phyloP scores from a whole-genome alignment of 139 green algal species.

The Desmodesmus armatus region DNA sequence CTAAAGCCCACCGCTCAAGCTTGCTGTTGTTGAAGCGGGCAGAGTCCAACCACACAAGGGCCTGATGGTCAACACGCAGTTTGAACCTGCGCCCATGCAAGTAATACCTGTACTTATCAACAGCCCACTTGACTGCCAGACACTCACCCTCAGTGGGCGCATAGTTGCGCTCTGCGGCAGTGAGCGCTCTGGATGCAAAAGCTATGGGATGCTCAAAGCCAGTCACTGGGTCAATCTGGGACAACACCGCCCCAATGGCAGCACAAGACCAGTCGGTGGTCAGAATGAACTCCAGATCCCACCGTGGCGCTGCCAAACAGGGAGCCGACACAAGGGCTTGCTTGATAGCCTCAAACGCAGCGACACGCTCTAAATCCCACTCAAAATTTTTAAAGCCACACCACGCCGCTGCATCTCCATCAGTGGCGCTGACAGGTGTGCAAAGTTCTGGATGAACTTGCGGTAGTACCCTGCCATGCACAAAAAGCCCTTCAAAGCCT shows the following conservation, averaged over 20 bases:
- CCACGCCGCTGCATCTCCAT: neutral
- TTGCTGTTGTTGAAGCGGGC: slow-evolving; percentile 39
- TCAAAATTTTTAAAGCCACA: neutral
- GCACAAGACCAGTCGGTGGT: slow-evolving; percentile 46
- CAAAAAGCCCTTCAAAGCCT: slow-evolving; percentile 34
- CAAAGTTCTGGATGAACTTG: slow-evolving; percentile 34
- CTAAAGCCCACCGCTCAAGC: too few relatives aligned
- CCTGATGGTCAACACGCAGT: slow-evolving; percentile 38
- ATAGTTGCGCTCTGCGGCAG: slow-evolving; percentile 40
- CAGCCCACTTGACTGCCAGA: slow-evolving; percentile 42
- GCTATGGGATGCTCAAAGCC: slow-evolving; percentile 2
- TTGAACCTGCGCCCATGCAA: slow-evolving; percentile 22
- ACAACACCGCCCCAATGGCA: slow-evolving; percentile 40
- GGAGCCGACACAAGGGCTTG: slow-evolving; percentile 18
- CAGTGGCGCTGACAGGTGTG: neutral
- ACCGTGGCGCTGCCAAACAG: slow-evolving; percentile 13
- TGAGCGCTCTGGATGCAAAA: slow-evolving; percentile 10
- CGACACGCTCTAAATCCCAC: slow-evolving; percentile 18
- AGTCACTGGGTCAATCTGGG: slow-evolving; percentile 12
- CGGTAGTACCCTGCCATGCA: slow-evolving; percentile 23
- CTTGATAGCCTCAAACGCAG: slow-evolving; percentile 40
- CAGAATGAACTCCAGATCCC: slow-evolving; percentile 25
- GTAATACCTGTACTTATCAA: slow-evolving; percentile 41
- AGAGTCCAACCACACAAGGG: slow-evolving; percentile 24
- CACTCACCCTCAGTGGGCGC: slow-evolving; percentile 42